These are phyloP conservation scores for Laetiporus sulphureus DNA, from an alignment of 1,284 basidiomycete species.

Conservation along the genomic window DNA sequence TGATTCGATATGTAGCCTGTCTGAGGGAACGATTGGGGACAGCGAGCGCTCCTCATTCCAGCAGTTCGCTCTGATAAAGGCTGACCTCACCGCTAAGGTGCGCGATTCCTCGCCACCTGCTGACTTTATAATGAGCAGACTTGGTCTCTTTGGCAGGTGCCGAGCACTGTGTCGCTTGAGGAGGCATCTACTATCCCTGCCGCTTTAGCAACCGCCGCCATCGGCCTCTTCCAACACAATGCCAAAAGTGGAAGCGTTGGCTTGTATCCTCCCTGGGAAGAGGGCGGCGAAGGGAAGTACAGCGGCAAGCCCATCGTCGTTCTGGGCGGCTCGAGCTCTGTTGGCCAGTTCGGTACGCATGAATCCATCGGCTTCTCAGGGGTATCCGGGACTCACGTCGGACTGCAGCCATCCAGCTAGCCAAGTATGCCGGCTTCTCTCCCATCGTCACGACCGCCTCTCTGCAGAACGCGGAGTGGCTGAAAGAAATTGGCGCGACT, in stretches of 20 bases:
- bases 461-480: constrained; percentile 30
- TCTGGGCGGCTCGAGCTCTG: background rate
- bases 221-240: constrained; percentile 30
- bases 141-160: constrained; percentile 29
- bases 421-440: constrained; percentile 40
- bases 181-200: constrained; percentile 25
- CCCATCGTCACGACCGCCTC: constrained; percentile 43
- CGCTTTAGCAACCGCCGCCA: constrained; percentile 30
- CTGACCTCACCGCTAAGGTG: constrained; percentile 20
- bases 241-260: constrained; percentile 28
- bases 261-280: constrained; percentile 10
- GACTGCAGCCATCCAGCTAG: constrained; percentile 33
- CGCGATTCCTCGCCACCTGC: constrained; percentile 10
- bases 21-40: background rate
- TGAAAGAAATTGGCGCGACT: constrained; percentile 28
- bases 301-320: background rate
- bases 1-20: background rate
- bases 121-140: constrained; percentile 20
- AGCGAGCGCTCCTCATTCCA: constrained; percentile 18
- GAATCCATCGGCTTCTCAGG: constrained; percentile 27
- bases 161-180: background rate
- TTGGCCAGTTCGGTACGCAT: constrained; percentile 20
- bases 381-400: constrained; percentile 26
- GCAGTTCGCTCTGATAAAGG: constrained; percentile 18
- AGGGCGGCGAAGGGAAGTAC: background rate